Evolutionary conservation across 345 rosid genomes (phyloP).

Genomic region (Pugionium dolabratum): DNA sequence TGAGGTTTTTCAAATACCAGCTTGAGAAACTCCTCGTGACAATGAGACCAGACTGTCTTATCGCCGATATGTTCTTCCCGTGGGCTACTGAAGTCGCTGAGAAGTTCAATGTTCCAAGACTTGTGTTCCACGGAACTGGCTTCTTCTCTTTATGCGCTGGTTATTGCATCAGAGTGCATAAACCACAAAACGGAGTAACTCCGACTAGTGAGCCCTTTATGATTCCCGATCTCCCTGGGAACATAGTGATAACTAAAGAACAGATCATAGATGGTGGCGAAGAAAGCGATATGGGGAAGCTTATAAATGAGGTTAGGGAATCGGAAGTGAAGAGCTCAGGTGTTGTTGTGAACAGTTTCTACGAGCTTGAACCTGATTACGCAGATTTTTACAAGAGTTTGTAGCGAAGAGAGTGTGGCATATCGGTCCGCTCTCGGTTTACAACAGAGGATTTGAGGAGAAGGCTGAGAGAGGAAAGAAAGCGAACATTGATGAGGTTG

Average conservation of each 20-base stretch:
- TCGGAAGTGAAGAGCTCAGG: conserved; percentile 57
- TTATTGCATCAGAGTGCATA: conserved; percentile 33
- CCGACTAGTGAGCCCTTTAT: conserved; percentile 46
- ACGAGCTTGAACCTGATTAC: conserved; percentile 63
- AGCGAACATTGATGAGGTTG: conserved; percentile 35
- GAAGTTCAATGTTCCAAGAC: conserved; percentile 49
- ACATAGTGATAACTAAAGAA: conserved; percentile 45
- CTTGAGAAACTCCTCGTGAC: conserved; percentile 31
- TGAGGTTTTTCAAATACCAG: conserved; percentile 33
- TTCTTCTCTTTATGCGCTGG: conserved; percentile 41
- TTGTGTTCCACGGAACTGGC: conserved; percentile 56
- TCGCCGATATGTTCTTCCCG: conserved; percentile 61
- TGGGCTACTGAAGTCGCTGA: conserved; percentile 54
- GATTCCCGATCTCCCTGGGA: conserved; percentile 43
- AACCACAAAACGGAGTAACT: conserved; percentile 42
- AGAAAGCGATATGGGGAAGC: conserved; percentile 23
- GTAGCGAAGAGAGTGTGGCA: conserved; percentile 27
- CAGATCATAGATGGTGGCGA: conserved; percentile 2
- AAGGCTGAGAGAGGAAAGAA: conserved; percentile 45
- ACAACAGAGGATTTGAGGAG: conserved; percentile 40
- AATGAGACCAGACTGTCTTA: conserved; percentile 37
- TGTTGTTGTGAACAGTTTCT: conserved; percentile 67
- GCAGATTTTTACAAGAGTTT: conserved; percentile 45
- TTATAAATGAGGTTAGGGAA: conserved; percentile 25
- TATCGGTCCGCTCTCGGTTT: conserved; percentile 30